phyloP scores from a whole-genome alignment of 257 asterid species.

The Leonotis leonurus region DNA sequence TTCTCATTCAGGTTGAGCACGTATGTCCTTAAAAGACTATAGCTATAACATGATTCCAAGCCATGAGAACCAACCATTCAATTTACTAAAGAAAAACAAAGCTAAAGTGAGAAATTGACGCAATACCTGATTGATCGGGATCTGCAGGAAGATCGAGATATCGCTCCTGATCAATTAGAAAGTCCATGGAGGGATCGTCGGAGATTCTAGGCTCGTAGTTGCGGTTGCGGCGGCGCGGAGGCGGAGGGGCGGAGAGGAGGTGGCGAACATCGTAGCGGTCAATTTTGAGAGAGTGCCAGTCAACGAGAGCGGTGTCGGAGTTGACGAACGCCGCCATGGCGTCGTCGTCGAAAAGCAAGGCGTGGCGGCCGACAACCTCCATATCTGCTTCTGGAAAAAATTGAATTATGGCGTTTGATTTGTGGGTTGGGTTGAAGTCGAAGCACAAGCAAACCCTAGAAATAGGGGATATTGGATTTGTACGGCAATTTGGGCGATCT shows the following conservation, averaged over 20 bases:
- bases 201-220: slow-evolving; percentile 22
- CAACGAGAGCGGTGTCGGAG: slow-evolving; percentile 84
- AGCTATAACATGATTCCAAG: not conserved
- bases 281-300: slow-evolving; percentile 83
- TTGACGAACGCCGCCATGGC: slow-evolving; percentile 73
- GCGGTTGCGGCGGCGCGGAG: slow-evolving; percentile 53
- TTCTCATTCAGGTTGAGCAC: not conserved
- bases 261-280: slow-evolving; percentile 98
- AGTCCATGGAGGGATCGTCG: slow-evolving; percentile 35
- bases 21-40: not conserved
- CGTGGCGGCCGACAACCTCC: slow-evolving; percentile 84
- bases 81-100: not conserved
- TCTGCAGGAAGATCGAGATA: slow-evolving; percentile 61
- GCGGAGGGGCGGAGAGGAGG: slow-evolving; percentile 78
- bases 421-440: not conserved
- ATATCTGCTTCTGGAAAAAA: slow-evolving; percentile 10
- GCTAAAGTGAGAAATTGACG: not conserved
- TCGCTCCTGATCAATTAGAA: slow-evolving; percentile 69
- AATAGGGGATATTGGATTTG: slow-evolving; percentile 5
- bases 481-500: slow-evolving; percentile 1
- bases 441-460: slow-evolving; percentile 19
- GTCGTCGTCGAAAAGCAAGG: slow-evolving; percentile 81
- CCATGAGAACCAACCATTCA: not conserved
- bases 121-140: slow-evolving; percentile 55
- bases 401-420: not conserved